phyloP scores from a whole-genome alignment of 139 green algal species.

The Pedinophyceae sp. region DNA sequence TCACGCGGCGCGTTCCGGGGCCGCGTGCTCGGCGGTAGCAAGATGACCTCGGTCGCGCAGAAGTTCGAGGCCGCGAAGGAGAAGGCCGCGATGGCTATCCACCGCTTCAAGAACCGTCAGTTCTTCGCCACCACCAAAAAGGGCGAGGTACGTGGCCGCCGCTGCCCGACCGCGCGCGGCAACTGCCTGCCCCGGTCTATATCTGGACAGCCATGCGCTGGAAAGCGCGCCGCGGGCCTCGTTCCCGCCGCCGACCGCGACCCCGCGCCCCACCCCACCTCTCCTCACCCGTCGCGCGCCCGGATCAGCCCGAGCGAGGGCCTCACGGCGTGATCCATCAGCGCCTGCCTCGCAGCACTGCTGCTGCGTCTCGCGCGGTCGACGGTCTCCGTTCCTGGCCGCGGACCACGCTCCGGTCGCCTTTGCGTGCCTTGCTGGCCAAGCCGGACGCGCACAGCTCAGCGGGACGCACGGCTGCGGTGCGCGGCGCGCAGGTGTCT shows the following conservation, averaged over 20 bases:
- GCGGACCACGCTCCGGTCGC: not conserved
- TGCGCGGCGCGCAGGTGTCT: slow-evolving; percentile 71
- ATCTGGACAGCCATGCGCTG: not conserved
- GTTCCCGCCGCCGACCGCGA: no score
- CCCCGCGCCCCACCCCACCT: not conserved
- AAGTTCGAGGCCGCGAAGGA: no score
- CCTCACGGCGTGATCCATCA: not conserved
- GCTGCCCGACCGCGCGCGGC: no score
- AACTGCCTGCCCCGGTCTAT: no score
- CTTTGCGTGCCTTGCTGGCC: not conserved
- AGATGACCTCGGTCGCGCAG: no score
- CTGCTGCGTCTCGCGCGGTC: not conserved
- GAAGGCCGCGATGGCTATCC: no score
- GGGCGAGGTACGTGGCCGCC: slow-evolving; percentile 26
- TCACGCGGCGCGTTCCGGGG: no score
- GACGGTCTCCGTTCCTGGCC: slow-evolving; percentile 1
- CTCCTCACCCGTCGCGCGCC: not conserved
- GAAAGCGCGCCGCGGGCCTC: not conserved
- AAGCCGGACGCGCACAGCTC: not conserved
- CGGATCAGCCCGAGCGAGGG: not conserved
- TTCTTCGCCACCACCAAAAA: slow-evolving; percentile 94
- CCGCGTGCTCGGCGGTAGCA: no score
- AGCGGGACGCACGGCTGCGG: not conserved
- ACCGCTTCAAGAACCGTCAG: slow-evolving; percentile 50
- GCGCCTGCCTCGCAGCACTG: no score